These are phyloP conservation scores for Neurospora intermedia DNA, from an alignment of 495 filamentous ascomycete genomes.

Conservation along the genomic window DNA sequence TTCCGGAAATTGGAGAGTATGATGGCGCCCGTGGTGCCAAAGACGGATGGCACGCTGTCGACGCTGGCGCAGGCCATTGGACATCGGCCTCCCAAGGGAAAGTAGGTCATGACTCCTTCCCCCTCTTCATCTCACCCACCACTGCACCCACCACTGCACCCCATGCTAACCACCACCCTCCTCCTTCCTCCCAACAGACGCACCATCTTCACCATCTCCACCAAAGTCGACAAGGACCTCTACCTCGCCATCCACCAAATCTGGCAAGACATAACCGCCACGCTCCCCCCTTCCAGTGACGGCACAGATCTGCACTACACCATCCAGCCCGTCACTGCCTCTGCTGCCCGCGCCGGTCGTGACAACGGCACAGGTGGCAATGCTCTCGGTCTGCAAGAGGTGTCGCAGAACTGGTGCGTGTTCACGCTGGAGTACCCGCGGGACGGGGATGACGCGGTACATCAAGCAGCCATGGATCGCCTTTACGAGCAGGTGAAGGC, in stretches of 20 bases:
- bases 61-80: slow-evolving; percentile 8
- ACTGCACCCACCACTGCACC: slow-evolving; percentile 3
- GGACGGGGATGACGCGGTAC: background rate
- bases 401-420: slow-evolving; percentile 19
- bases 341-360: slow-evolving; percentile 28
- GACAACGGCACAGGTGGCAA: slow-evolving; percentile 37
- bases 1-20: background rate
- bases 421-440: slow-evolving; percentile 3
- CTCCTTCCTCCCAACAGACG: slow-evolving; percentile 2
- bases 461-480: background rate
- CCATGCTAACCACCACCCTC: slow-evolving; percentile 3
- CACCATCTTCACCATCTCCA: slow-evolving; percentile 18
- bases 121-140: background rate
- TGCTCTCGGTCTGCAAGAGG: slow-evolving; percentile 37
- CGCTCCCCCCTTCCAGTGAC: slow-evolving; percentile 7
- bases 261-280: slow-evolving; percentile 14
- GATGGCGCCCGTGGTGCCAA: slow-evolving; percentile 12
- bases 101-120: slow-evolving; percentile 4
- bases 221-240: slow-evolving; percentile 16
- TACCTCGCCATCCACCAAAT: slow-evolving; percentile 14
- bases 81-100: background rate
- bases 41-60: slow-evolving; percentile 2
- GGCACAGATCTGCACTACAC: slow-evolving; percentile 17
- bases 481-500: slow-evolving; percentile 3
- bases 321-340: slow-evolving; percentile 39